Conservation (phyloP, 768 basidiomycete species). For the Gelatoporia subvermispora region DNA sequence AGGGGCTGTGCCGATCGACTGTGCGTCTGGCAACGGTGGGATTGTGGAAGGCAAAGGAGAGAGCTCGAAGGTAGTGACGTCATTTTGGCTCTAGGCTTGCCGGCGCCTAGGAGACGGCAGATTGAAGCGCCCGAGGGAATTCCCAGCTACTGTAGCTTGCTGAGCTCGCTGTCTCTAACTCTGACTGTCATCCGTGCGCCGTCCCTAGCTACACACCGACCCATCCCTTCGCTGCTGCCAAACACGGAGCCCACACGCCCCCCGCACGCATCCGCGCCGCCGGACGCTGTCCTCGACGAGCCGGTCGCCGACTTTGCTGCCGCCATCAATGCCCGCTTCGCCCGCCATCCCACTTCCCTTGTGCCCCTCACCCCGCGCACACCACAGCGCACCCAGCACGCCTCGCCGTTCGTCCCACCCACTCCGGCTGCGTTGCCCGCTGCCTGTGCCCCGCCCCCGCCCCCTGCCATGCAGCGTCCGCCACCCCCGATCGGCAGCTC, state of each 20-base stretch:
- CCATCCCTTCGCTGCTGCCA: neutral
- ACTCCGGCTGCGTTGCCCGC: slow-evolving; percentile 1
- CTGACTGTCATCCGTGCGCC: neutral
- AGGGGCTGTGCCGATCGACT: too few species aligned
- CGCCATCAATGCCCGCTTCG: slow-evolving; percentile 47
- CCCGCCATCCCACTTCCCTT: slow-evolving; percentile 18
- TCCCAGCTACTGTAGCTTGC: too few species aligned
- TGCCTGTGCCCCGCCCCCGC: slow-evolving; percentile 22
- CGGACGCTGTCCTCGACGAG: neutral
- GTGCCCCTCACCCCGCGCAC: slow-evolving; percentile 15
- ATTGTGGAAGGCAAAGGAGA: too few species aligned
- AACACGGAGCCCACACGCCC: neutral
- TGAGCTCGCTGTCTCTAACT: too few species aligned
- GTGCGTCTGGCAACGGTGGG: too few species aligned
- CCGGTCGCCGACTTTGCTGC: slow-evolving; percentile 38
- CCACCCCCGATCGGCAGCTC: slow-evolving; percentile 20
- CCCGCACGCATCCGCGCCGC: neutral
- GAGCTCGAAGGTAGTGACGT: too few species aligned
- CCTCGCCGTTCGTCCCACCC: neutral
- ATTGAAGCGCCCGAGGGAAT: too few species aligned
- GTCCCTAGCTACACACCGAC: neutral
- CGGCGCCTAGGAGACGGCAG: too few species aligned
- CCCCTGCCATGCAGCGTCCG: slow-evolving; percentile 1
- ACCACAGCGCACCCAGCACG: slow-evolving; percentile 14
- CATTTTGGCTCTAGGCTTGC: too few species aligned